Base-by-base conservation (phyloP, 2,329 filamentous ascomycete species). In the Madurella fahalii region DNA sequence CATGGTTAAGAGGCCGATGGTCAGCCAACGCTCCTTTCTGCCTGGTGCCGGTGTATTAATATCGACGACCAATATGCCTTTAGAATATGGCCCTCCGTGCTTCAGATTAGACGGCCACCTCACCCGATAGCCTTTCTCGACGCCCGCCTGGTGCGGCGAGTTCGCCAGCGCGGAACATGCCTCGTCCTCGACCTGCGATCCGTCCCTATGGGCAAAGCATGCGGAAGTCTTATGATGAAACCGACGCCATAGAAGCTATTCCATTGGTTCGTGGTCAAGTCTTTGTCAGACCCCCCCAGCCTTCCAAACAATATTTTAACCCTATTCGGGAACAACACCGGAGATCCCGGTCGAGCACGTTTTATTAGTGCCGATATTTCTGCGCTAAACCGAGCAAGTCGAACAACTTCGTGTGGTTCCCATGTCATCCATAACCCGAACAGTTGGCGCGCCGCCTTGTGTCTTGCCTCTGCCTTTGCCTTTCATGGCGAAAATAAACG, bases 401-500 rank as follows among this genome's bases (percentile, higher is more conserved):
- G 25, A 44, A 44, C 41, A 43, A 43, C 18, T 20, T 50, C 15
- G 25, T 39, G 25, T 48, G 46, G 37, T 7, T 25, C 39, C 18
- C n/a, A 30, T 43, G 25, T 32, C 48, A 32, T 40, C 25, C 47
- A 43, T n/a, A 32, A 32, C 31, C n/a, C 18, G 25, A 37, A 17
- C 49, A 52, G 40, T 30, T 53, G 47, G 30, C 31, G 51, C 40
- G 46, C 13, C 11, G 15, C 12, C 25, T 15, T n/a, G 15, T 15
- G n/a, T 16, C 16, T 40, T 31, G 40, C 37, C 34, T 34, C 13
- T 41, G 41, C 47, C 42, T 47, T 47, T 34, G 50, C 50, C 47
- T 30, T 47, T 44, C 41, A n/a, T 15, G 25, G 40, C 9, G 16
- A 48, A 40, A 47, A 39, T 47, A 31, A 40, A 52, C 37, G 41